Evolutionary conservation across 371 early-diverging fungal species (phyloP).

Genomic region (Syncephalis plumigaleata): DNA sequence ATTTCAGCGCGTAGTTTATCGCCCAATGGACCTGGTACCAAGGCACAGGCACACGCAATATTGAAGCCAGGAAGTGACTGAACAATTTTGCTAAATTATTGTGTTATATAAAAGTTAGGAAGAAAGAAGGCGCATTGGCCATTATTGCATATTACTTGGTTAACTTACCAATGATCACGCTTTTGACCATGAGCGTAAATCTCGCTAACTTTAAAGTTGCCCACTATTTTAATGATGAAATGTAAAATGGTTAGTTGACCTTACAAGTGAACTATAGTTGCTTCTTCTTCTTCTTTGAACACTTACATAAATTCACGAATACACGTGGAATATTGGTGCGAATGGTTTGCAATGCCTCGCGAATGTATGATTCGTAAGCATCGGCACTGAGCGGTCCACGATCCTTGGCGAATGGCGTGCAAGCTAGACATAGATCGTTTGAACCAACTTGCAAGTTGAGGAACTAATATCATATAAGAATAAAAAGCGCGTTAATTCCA

Average conservation of each 20-base stretch:
- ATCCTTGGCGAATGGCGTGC: not conserved
- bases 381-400: too few species aligned
- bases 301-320: slow-evolving; percentile 2
- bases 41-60: slow-evolving; percentile 5
- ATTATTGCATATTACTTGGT: not conserved
- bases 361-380: slow-evolving; percentile 2
- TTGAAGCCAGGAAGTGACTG: too few species aligned
- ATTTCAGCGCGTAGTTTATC: not conserved
- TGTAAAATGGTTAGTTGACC: too few species aligned
- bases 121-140: not conserved
- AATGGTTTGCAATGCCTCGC: slow-evolving; percentile 1
- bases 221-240: too few species aligned
- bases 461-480: not conserved
- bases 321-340: slow-evolving; percentile 2
- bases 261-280: too few species aligned
- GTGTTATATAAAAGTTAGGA: not conserved
- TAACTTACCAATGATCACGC: too few species aligned
- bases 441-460: slow-evolving; percentile 4
- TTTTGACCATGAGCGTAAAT: too few species aligned
- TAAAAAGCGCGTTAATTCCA: not conserved
- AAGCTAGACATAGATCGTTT: slow-evolving; percentile 3
- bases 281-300: slow-evolving; percentile 1
- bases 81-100: too few species aligned
- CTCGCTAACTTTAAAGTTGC: too few species aligned
- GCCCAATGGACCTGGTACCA: slow-evolving; percentile 2